These are phyloP conservation scores for Xylaria sp. DNA, from an alignment of 2,329 filamentous ascomycete species.

Conservation along the genomic window DNA sequence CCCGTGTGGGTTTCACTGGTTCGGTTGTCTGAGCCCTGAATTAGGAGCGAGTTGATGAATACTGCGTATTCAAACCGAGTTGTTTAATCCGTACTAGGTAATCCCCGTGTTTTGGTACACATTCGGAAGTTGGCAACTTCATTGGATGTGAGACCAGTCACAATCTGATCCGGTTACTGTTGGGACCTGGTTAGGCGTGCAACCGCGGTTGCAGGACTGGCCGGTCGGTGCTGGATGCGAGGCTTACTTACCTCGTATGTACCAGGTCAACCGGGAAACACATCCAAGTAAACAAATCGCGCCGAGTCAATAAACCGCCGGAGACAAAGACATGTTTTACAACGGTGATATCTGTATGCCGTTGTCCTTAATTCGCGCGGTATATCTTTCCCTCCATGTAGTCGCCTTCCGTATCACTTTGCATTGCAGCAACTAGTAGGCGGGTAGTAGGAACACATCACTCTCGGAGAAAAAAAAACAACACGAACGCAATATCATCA, in stretches of 20 bases:
- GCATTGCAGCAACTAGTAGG: neutral
- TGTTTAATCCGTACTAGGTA: neutral
- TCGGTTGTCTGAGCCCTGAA: neutral
- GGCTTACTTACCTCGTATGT: neutral
- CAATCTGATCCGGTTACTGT: neutral
- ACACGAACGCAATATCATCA: neutral
- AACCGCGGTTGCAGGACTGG: conserved; percentile 5
- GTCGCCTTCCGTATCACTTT: neutral
- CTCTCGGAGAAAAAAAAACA: neutral
- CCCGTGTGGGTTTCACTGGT: neutral
- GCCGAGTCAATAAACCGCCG: neutral
- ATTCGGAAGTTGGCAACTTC: neutral
- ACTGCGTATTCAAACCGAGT: neutral
- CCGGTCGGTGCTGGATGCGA: neutral
- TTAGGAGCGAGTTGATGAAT: neutral
- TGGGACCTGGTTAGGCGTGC: conserved; percentile 7
- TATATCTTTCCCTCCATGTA: neutral
- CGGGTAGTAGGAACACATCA: neutral
- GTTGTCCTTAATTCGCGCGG: neutral
- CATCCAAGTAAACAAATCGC: neutral
- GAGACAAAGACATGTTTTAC: neutral
- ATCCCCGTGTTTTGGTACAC: neutral
- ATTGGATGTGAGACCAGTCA: conserved; percentile 7
- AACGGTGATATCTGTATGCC: neutral
- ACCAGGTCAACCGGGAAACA: neutral